Percentiles rank a stretch among this genome's conserved stretches.
Conservation (phyloP, 805 yeast genomes). For the Saturnispora quitensis region DNA sequence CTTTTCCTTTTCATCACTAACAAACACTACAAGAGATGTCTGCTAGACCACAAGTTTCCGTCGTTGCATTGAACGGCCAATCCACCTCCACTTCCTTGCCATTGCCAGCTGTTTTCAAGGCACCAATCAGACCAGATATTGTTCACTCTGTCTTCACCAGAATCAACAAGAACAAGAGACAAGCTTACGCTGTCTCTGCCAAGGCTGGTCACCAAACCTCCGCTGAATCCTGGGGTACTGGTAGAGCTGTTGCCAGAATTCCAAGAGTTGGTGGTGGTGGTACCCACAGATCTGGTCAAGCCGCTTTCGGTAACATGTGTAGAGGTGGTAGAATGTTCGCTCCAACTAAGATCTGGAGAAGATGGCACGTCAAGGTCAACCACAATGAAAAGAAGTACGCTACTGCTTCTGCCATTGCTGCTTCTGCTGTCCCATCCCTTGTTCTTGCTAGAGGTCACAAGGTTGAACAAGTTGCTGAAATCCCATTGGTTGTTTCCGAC, state of each 20-base stretch:
- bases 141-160: slow-evolving; percentile 98
- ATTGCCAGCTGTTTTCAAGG: slow-evolving; percentile 97
- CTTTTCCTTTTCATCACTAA: slow-evolving; percentile 3
- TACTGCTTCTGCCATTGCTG: slow-evolving; percentile 99
- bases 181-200: slow-evolving; percentile 99
- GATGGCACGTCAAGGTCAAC: slow-evolving; percentile 99
- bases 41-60: slow-evolving; percentile 93
- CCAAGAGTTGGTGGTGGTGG: slow-evolving; percentile 99
- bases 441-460: slow-evolving; percentile 99
- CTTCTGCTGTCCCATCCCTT: slow-evolving; percentile 95
- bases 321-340: slow-evolving; percentile 99
- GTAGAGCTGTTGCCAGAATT: slow-evolving; percentile 99
- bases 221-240: slow-evolving; percentile 99
- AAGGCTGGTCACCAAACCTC: slow-evolving; percentile 99
- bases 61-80: slow-evolving; percentile 76
- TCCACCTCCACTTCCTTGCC: slow-evolving; percentile 76
- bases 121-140: slow-evolving; percentile 99
- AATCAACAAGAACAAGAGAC: slow-evolving; percentile 99
- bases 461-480: slow-evolving; percentile 95
- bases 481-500: slow-evolving; percentile 93
- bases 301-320: slow-evolving; percentile 99
- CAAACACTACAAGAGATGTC: slow-evolving; percentile 22
- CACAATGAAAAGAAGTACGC: slow-evolving; percentile 99
- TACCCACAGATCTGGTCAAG: slow-evolving; percentile 99
- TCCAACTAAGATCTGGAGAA: slow-evolving; percentile 99